Evolutionary conservation across 106 monocot species (phyloP), one percentile per base, ranked within the genome.

Genomic region (Dendrobium officinale): DNA sequence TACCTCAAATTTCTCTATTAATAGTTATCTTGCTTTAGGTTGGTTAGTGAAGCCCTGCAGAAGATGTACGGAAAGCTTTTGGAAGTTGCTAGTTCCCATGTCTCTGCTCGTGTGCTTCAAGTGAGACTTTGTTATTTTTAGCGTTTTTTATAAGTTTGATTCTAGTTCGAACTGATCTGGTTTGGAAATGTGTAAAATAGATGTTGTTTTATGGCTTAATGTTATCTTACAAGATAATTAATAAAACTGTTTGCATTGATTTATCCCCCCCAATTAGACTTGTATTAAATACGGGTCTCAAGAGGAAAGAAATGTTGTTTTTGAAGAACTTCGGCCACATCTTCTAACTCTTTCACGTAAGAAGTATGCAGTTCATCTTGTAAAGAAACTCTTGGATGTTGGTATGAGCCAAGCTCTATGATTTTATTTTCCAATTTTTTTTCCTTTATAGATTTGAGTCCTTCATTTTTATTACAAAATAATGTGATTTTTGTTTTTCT

Each of bases 61-160:
- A 98, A 89, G 78, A 98, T 98, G 91, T 79, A 73, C 70, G 92
- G 91, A 51, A 98, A 95, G 78, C 91, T 83, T 79, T 64, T 85
- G 40, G 97, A 98, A 78, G 91, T 98, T 80, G 92, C 92, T 37
- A 87, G 84, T 72, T 98, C 92, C 31, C 97, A 98, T 82, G 88
- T 98, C 61, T 84, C 94, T 81, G 91, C 94, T 9, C 97, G 97
- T 84, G 92, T 98, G 78, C 91, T 98, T 82, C 97, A 98, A 84
- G 94, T 92, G 78, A 88, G 84, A 41, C 73, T 75, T 77, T 54
- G 31, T 11, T 54, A 29, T 70, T 58, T 5, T 70, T 58, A 9
- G 7, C 9, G 16, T 70, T 20, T 77, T 73, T 42, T 74, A 24
- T 20, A 55, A 43, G 7, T 79, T 76, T 80, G 9, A 42, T 41